Conservation (phyloP, 2,329 filamentous ascomycete genomes). For the Mycosphaerelloides madeirae region DNA sequence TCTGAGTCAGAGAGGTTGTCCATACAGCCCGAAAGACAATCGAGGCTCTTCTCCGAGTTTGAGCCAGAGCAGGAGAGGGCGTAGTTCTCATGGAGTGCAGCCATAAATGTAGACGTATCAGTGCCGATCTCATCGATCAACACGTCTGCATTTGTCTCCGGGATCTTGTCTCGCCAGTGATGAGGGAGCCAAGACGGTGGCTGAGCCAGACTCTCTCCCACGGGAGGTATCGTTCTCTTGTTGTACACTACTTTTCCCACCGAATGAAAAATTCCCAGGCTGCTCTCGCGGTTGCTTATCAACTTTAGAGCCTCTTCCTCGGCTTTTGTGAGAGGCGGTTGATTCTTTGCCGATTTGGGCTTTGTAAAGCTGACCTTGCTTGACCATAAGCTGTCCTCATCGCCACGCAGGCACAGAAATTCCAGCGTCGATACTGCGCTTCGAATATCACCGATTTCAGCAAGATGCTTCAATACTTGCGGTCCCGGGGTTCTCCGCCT, state of each 20-base stretch:
- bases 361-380: constrained; percentile 68
- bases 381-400: constrained; percentile 69
- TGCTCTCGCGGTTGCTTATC: constrained; percentile 81
- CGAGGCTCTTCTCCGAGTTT: constrained; percentile 59
- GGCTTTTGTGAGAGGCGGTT: constrained; percentile 62
- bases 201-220: constrained; percentile 33
- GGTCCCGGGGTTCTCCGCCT: constrained; percentile 72
- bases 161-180: constrained; percentile 39
- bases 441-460: constrained; percentile 84
- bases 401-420: constrained; percentile 81
- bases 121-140: constrained; percentile 93
- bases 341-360: constrained; percentile 57
- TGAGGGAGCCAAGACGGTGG: constrained; percentile 46
- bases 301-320: constrained; percentile 76
- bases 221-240: constrained; percentile 64
- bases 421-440: constrained; percentile 90
- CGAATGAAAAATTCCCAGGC: constrained; percentile 90
- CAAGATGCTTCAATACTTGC: constrained; percentile 69
- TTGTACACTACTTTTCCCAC: constrained; percentile 96
- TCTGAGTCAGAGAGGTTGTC: constrained; percentile 84
- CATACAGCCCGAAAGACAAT: constrained; percentile 79
- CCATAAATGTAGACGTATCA: constrained; percentile 83
- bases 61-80: constrained; percentile 70
- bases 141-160: constrained; percentile 52
- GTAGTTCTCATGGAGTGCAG: constrained; percentile 91